Evolutionary conservation across 1,284 basidiomycete species (phyloP), one percentile per base, ranked within the genome.

Genomic region (Moniliella sp.): DNA sequence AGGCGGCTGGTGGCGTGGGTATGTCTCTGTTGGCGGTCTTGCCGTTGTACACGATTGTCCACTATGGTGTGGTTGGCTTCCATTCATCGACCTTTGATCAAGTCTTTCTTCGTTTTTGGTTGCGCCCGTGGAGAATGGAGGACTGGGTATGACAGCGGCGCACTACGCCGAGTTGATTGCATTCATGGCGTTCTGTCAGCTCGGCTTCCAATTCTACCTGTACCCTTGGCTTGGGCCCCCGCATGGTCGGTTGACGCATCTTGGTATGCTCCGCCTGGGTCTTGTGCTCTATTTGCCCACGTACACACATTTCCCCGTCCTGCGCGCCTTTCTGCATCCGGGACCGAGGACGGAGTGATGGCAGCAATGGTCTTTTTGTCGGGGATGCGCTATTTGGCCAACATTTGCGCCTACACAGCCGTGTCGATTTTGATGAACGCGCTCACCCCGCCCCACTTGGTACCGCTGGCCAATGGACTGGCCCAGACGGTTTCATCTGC

Each of bases 141-240:
- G 58, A 0, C 32, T 61, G 4, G 57, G 55, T 0, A 37, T 61
- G 11, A 60, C 53, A 1, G 55, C 58, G 1, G 46, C 50, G n/a
- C 58, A 61, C 36, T 61, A 46, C 33, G 58, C 58, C 4, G 45
- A 55, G 27, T 33, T 61, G 15, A 61, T 61, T 32, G 45, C 55
- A n/a, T 35, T 27, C 48, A 57, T 45, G 37, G 40, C 32, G 25
- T 32, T 31, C 26, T 28, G 38, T 9, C 46, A 35, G 37, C 53
- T 49, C 32, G 43, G 39, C 11, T 54, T 50, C 30, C 50, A 54
- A 33, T 54, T 36, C 32, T 27, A 78, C 51, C 67, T 81, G 26
- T 84, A 83, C 66, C 79, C 80, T 71, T 78, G 60, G 55, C 74
- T 70, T n/a, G 46, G 37, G 23, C 35, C 42, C 19, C 40, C 38